These are phyloP conservation scores for Spergularia marina DNA, from an alignment of 148 eudicot genomes.

Conservation along the genomic window DNA sequence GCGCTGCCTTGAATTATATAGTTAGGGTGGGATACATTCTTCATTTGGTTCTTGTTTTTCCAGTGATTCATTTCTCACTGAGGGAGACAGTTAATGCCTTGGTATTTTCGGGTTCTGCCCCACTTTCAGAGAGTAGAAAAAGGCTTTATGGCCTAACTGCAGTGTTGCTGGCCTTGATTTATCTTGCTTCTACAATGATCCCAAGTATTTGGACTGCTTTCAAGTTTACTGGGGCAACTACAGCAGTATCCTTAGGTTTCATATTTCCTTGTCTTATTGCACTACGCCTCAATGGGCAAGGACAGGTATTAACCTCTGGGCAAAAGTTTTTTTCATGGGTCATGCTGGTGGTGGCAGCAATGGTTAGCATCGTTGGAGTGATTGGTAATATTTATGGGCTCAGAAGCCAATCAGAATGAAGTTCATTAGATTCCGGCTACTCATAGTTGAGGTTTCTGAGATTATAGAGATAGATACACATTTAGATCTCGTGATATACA, in stretches of 20 bases:
- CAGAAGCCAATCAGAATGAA: conserved; percentile 36
- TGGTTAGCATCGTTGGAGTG: conserved; percentile 77
- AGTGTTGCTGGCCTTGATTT: conserved; percentile 53
- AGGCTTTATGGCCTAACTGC: conserved; percentile 58
- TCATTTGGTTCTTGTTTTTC: conserved; percentile 88
- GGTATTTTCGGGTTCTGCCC: conserved; percentile 55
- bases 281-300: conserved; percentile 56
- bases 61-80: conserved; percentile 89
- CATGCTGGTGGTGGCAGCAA: conserved; percentile 68
- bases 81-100: conserved; percentile 82
- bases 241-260: conserved; percentile 91
- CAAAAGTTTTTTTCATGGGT: conserved; percentile 67
- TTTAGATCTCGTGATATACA: conserved; percentile 4
- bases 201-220: conserved; percentile 97
- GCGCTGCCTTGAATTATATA: conserved; percentile 65
- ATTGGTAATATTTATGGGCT: conserved; percentile 76
- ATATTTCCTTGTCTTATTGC: conserved; percentile 86
- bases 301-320: conserved; percentile 37
- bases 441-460: conserved; percentile 22
- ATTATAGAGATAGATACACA: conserved; percentile 14
- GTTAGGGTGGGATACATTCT: conserved; percentile 85
- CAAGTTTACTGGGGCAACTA: conserved; percentile 95
- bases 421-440: conserved; percentile 2
- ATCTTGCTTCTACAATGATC: conserved; percentile 80
- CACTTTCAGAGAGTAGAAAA: conserved; percentile 67